Evolutionary conservation across 208 protist genomes (phyloP), one percentile per base, ranked within the genome.

Genomic region (Crithidia expoeki): DNA sequence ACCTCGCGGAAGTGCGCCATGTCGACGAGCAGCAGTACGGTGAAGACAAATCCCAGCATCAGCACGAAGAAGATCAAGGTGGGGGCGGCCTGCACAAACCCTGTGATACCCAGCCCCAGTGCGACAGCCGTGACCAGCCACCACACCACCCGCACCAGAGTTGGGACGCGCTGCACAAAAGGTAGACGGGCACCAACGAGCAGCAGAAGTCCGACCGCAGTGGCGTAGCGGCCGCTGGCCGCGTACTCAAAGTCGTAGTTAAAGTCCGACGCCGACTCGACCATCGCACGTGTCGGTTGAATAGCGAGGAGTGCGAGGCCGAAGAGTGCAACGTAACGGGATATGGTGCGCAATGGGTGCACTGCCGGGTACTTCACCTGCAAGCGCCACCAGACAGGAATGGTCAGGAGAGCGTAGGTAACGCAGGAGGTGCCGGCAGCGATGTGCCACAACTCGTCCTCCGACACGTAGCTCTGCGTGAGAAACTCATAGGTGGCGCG

Each of bases 401-500:
- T 62, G 33, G 84, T 86, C 27, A 94, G 44, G 16, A 91, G 55
- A n/a, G 79, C 61, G 36, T 86, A 90, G 59, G 83, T 86, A 19
- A 78, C 59, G 40, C 71, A 79, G 58, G 47, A 72, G 25, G 76
- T 93, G 30, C 88, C 91, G 19, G 80, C 46, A 5, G 85, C 79
- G 30, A 92, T 83, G 69, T 90, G 82, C 17, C 67, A 64, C 57
- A 85, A 76, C 72, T 91, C 86, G 46, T 77, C 46, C 38, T 76
- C 64, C 14, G 76, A 33, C 7, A 94, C 74, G 74, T 83, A 92
- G 74, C 83, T 89, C 65, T 88, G 85, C n/a, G 85, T 92, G 46
- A 93, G 23, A 57, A 93, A 85, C 74, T 96, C 91, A 72, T 88
- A 96, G 36, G 81, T 77, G 6, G 88, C 84, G 2, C 88, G 84